These are phyloP conservation scores for Monilinia aucupariae DNA, from an alignment of 2,329 filamentous ascomycete species.

Conservation along the genomic window DNA sequence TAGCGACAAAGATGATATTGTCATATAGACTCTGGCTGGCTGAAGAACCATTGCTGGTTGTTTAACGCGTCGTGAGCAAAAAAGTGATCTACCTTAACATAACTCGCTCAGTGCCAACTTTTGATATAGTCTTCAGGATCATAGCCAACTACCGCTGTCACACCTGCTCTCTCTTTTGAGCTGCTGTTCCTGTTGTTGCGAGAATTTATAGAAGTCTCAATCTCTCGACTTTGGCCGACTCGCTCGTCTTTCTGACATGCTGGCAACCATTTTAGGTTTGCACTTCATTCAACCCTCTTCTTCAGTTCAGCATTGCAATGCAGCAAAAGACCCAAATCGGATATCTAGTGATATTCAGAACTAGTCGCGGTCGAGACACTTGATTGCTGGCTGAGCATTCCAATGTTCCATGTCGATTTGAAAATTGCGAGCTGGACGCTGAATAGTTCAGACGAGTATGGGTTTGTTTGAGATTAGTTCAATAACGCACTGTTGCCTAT, in stretches of 20 bases:
- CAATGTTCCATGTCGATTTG: not conserved
- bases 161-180: not conserved
- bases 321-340: not conserved
- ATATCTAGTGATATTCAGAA: not conserved
- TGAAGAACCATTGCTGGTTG: not conserved
- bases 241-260: not conserved
- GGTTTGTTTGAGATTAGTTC: not conserved
- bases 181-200: not conserved
- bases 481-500: no score
- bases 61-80: not conserved
- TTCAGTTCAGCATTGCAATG: no score
- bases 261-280: no score
- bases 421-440: not conserved
- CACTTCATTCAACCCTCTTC: no score
- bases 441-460: not conserved
- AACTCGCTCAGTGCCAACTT: no score
- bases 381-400: not conserved
- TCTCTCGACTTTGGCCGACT: not conserved
- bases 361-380: not conserved
- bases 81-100: no score
- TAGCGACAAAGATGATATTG: not conserved
- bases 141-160: not conserved
- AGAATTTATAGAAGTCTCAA: not conserved
- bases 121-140: not conserved
- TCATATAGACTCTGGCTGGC: not conserved